Base-by-base conservation (phyloP, 139 green algal genomes). In the Chlorella sp. region DNA sequence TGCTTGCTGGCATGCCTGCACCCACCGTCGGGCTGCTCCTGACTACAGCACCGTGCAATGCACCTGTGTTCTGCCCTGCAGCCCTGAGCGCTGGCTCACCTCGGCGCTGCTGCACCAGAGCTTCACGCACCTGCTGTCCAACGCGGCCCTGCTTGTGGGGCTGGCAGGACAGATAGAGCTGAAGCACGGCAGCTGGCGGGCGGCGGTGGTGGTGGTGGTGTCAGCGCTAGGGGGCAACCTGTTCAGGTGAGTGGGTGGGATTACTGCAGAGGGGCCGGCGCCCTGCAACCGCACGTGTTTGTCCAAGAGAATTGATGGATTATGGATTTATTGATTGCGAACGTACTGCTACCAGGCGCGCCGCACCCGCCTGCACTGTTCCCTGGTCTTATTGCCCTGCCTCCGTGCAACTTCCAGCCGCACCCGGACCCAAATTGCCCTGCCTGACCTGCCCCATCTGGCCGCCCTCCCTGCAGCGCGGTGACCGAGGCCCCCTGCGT, bases 111-210 rank as follows among this genome's bases (percentile, higher is more conserved):
- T 97, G 24, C 95, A 97, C 91, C 87, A 93, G 57, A 91, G 48
- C 80, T 93, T 95, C 77, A 48, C 85, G 22, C 95, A 97, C 90
- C 80, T 96, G 48, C 77, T 94, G 24, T 94, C 92, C 82, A 97
- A 97, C 94, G 87, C 93, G 68, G n/a, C 95, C 34, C 86, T 96
- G 48, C 94, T 96, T 53, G 68, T 94, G 12, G 89, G 89, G 90
- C 21, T 60, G 78, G 26, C 78, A 64, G 71, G 71, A 53, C 92
- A 91, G 3, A 91, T 97, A 42, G 95, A 97, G 91, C 83, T 88
- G 34, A 95, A 95, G 78, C 95, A 97, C 79, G 95, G 95, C 53
- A 92, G 83, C 32, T 91, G 91, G 75, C 91, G 94, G 9, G 90
- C 94, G n/a, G n/a, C 75, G 5, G 68, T 90, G 30, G 39, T 91